phyloP scores from a whole-genome alignment of 768 basidiomycete genomes.

The Lepiota subincarnata region DNA sequence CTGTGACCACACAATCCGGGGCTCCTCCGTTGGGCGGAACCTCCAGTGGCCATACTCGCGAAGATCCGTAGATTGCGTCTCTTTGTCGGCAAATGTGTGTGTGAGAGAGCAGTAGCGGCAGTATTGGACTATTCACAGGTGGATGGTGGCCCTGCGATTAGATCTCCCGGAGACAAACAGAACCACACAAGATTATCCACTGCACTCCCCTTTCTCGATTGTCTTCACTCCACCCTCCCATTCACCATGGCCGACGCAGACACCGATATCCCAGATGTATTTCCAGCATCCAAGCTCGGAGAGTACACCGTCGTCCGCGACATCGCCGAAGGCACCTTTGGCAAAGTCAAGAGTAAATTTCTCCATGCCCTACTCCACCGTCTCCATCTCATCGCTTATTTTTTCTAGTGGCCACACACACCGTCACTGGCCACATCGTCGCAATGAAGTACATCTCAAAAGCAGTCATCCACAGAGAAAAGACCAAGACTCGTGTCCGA shows the following conservation, averaged over 20 bases:
- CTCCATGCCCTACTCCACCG: conserved; percentile 6
- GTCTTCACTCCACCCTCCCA: not conserved
- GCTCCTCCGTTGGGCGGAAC: not conserved
- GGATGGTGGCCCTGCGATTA: not conserved
- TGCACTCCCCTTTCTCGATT: not conserved
- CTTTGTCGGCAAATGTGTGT: too few relatives aligned
- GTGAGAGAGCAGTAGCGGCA: too few relatives aligned
- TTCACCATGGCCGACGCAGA: conserved; percentile 24
- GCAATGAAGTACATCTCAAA: conserved; percentile 98
- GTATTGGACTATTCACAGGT: too few relatives aligned
- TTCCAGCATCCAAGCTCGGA: conserved; percentile 73
- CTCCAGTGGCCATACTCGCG: too few relatives aligned
- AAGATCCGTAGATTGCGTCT: too few relatives aligned
- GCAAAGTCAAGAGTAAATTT: conserved; percentile 94
- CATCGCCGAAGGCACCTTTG: conserved; percentile 96
- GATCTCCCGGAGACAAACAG: conserved; percentile 11
- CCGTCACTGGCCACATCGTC: conserved; percentile 90
- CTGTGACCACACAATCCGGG: not conserved
- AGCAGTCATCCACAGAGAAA: conserved; percentile 85
- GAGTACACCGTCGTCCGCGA: conserved; percentile 87
- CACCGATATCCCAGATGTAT: conserved; percentile 26
- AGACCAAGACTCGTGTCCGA: conserved; percentile 88
- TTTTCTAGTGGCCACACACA: conserved; percentile 81
- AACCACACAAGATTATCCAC: conserved; percentile 7
- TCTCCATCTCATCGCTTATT: conserved; percentile 12